phyloP scores from a whole-genome alignment of 23 red algal genomes.

The Gracilaria caudata region DNA sequence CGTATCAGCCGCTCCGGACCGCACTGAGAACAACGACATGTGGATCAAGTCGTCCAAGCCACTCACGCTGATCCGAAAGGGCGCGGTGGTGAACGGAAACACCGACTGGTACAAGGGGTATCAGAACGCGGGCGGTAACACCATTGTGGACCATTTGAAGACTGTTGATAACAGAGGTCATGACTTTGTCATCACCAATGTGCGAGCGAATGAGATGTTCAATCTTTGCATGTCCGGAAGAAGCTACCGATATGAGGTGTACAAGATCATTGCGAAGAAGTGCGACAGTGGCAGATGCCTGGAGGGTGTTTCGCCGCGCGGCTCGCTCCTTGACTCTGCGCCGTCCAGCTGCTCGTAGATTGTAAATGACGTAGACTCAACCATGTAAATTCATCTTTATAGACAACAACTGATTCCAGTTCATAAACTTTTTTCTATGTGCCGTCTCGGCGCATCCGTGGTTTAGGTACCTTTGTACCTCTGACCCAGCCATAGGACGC shows the following conservation, averaged over 20 bases:
- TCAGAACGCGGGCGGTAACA: conserved; percentile 33
- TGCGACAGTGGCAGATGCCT: conserved; percentile 3
- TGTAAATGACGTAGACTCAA: background rate
- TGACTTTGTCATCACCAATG: conserved; percentile 28
- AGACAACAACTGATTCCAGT: no score
- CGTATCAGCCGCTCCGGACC: conserved; percentile 11
- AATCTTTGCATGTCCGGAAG: conserved; percentile 25
- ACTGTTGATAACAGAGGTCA: conserved; percentile 21
- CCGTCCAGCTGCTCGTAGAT: conserved; percentile 4
- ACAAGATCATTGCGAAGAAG: conserved; percentile 19
- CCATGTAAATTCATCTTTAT: background rate
- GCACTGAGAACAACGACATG: conserved; percentile 54
- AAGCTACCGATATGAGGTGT: conserved; percentile 40
- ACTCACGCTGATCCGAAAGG: background rate
- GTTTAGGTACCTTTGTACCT: no score
- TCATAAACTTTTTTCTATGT: no score
- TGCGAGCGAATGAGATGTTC: conserved; percentile 5
- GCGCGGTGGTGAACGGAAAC: background rate
- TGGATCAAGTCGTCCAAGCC: conserved; percentile 33
- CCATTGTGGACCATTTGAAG: conserved; percentile 20
- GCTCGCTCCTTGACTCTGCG: background rate
- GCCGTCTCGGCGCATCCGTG: no score
- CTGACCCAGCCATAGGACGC: no score
- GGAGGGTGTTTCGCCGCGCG: background rate
- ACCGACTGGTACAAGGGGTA: conserved; percentile 51